These are phyloP conservation scores for Camelina neglecta DNA, from an alignment of 345 rosid genomes.

Conservation along the genomic window DNA sequence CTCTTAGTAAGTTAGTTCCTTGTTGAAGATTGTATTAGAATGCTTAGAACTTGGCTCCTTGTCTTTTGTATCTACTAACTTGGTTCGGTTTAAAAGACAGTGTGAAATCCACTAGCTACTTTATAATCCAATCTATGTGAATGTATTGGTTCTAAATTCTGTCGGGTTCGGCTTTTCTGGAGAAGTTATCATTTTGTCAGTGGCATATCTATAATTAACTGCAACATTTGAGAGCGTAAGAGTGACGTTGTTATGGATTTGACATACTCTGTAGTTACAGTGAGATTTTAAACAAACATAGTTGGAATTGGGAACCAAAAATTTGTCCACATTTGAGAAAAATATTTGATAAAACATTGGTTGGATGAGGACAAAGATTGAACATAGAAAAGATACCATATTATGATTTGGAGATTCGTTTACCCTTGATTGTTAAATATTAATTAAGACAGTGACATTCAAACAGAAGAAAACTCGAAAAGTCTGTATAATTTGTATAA, in stretches of 20 bases:
- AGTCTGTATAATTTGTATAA: not conserved
- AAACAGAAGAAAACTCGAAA: conserved; percentile 4
- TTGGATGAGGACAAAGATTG: conserved; percentile 10
- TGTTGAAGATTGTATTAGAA: conserved; percentile 9
- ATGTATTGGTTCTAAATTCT: not conserved
- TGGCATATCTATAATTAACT: not conserved
- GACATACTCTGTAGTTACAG: not conserved
- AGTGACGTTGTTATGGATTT: not conserved
- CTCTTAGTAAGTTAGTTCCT: conserved; percentile 5
- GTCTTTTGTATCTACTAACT: conserved; percentile 14
- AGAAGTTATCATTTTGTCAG: not conserved
- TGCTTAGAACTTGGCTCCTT: conserved; percentile 14
- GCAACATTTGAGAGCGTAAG: not conserved
- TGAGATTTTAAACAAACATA: not conserved
- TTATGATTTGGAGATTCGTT: conserved; percentile 4
- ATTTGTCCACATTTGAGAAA: not conserved
- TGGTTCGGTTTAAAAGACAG: not conserved
- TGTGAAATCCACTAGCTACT: not conserved
- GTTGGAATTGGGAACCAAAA: not conserved
- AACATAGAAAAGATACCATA: conserved; percentile 6
- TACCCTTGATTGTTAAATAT: not conserved
- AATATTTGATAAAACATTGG: not conserved
- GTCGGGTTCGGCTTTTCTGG: not conserved
- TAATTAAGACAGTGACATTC: conserved; percentile 5
- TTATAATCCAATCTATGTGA: not conserved